Evolutionary conservation across 2,329 filamentous ascomycete genomes (phyloP).

Genomic region (Laburnicola sp.): DNA sequence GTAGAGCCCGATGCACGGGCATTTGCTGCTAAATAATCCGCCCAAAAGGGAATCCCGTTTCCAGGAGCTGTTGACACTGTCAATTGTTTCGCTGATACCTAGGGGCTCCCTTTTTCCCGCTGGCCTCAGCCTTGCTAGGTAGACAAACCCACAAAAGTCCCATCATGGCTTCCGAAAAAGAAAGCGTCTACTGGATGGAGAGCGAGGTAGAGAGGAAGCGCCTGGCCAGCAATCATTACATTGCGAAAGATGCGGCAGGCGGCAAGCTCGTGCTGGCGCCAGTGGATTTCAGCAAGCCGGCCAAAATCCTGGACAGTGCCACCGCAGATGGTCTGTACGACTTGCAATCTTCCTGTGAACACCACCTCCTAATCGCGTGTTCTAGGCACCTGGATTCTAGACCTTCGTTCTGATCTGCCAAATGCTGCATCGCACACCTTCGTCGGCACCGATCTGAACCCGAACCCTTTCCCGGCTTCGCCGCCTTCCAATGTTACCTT

Average conservation of each 20-base stretch:
- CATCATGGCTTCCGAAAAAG: background rate
- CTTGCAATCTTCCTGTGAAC: background rate
- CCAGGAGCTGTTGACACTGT: no score
- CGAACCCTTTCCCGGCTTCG: background rate
- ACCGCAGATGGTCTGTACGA: constrained; percentile 8
- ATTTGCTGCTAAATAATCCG: no score
- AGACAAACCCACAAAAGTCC: no score
- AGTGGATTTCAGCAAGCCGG: background rate
- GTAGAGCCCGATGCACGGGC: no score
- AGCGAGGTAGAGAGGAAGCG: constrained; percentile 8
- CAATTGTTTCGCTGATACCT: no score
- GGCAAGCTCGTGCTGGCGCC: constrained; percentile 7
- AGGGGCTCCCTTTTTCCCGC: no score
- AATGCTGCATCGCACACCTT: background rate
- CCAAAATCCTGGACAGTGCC: constrained; percentile 8
- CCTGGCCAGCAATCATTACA: constrained; percentile 2
- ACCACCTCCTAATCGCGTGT: background rate
- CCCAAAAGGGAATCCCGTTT: no score
- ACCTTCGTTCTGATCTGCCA: background rate
- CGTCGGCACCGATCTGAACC: constrained; percentile 5
- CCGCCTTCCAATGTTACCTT: background rate
- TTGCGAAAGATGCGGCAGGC: constrained; percentile 6
- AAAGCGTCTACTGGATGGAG: constrained; percentile 7
- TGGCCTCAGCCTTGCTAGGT: no score
- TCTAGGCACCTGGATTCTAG: background rate